A percentile compares a stretch with the other conserved stretches of the same genome.
Conservation (phyloP, 306 rosid genomes). For the Spatholobus suberectus region DNA sequence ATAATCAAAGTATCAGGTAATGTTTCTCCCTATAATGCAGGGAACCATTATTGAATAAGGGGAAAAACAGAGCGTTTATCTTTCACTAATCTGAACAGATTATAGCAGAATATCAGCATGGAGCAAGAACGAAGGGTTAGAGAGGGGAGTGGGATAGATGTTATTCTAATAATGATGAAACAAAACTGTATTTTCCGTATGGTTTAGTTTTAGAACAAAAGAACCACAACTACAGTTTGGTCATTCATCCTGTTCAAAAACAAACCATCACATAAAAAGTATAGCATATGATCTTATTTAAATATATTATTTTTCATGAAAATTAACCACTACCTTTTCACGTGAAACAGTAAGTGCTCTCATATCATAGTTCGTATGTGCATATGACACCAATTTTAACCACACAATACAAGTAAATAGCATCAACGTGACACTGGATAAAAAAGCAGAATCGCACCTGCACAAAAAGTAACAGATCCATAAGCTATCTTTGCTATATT, state of each 20-base stretch:
- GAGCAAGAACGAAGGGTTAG: slow-evolving; percentile 5
- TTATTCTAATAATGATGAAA: slow-evolving; percentile 20
- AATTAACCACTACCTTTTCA: slow-evolving; percentile 60
- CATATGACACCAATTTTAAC: slow-evolving; percentile 89
- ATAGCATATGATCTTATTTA: neutral
- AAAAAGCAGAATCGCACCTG: slow-evolving; percentile 88
- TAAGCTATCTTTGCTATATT: slow-evolving; percentile 14
- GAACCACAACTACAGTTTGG: slow-evolving; percentile 14
- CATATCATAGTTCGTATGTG: slow-evolving; percentile 81
- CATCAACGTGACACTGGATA: slow-evolving; percentile 83
- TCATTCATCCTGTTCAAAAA: slow-evolving; percentile 23
- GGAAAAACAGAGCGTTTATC: neutral
- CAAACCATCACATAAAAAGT: slow-evolving; percentile 25
- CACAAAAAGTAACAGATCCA: slow-evolving; percentile 38
- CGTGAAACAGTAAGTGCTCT: slow-evolving; percentile 56
- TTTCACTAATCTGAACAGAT: slow-evolving; percentile 18
- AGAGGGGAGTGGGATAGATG: neutral
- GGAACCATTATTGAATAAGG: slow-evolving; percentile 39
- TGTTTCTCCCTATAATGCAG: slow-evolving; percentile 51
- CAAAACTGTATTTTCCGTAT: neutral
- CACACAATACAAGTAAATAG: slow-evolving; percentile 86
- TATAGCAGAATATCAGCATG: slow-evolving; percentile 26
- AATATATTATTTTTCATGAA: slow-evolving; percentile 15
- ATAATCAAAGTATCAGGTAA: slow-evolving; percentile 29
- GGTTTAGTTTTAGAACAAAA: slow-evolving; percentile 2